Percentiles rank a stretch among this genome's conserved stretches.
Conservation (phyloP, 2,329 filamentous ascomycete species). For the Ilyonectria mors-panacis region DNA sequence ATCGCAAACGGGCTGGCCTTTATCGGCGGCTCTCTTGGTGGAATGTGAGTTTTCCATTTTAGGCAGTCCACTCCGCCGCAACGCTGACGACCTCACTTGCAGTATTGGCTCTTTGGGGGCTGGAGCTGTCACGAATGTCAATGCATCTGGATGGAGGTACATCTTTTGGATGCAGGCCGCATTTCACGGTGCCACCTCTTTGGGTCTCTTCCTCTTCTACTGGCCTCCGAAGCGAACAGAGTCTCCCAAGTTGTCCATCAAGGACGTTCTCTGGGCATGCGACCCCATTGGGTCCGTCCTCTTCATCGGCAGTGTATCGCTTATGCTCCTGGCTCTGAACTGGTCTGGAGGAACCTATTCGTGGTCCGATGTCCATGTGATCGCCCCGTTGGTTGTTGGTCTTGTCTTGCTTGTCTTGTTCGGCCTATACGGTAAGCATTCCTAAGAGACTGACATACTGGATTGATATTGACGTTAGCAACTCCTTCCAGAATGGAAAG, state of each 20-base stretch:
- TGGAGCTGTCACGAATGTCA: slow-evolving; percentile 16
- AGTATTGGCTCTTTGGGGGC: slow-evolving; percentile 24
- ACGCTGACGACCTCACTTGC: not conserved
- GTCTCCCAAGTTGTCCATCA: slow-evolving; percentile 14
- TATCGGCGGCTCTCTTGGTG: slow-evolving; percentile 20
- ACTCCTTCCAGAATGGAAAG: slow-evolving; percentile 15
- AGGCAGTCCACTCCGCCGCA: not conserved
- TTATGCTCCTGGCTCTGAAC: slow-evolving; percentile 23
- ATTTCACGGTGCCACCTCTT: slow-evolving; percentile 18
- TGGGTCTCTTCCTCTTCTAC: slow-evolving; percentile 17
- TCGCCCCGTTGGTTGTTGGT: slow-evolving; percentile 14
- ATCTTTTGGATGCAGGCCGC: slow-evolving; percentile 26
- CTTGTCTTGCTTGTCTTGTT: slow-evolving; percentile 13
- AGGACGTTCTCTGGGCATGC: slow-evolving; percentile 16
- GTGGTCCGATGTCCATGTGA: slow-evolving; percentile 19
- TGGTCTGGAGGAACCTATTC: slow-evolving; percentile 18
- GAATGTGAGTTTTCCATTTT: slow-evolving; percentile 13
- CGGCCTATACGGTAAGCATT: slow-evolving; percentile 19
- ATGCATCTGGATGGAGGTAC: slow-evolving; percentile 24
- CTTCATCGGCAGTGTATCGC: slow-evolving; percentile 19
- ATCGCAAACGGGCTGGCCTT: slow-evolving; percentile 24
- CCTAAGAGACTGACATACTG: not conserved
- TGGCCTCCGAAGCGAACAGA: slow-evolving; percentile 24
- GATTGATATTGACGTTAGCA: not conserved
- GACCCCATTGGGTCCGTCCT: slow-evolving; percentile 25